Base-by-base conservation (phyloP, 2,329 filamentous ascomycete species). In the Mollisiaceae sp. region DNA sequence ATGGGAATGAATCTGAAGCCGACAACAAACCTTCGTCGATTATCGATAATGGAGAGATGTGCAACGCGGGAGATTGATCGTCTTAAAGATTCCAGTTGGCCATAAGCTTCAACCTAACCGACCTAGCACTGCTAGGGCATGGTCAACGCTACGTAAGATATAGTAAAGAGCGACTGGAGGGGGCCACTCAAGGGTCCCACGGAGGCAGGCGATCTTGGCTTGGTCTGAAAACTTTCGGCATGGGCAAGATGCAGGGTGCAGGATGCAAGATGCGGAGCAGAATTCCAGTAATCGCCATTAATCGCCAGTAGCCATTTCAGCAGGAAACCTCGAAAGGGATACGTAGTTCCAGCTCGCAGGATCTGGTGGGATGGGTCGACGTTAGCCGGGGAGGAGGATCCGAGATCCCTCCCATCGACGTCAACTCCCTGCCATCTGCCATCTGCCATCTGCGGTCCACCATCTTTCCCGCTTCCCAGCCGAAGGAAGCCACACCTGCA, bases 31-130 rank as follows among this genome's bases (percentile, higher is more conserved):
- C 8, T 38, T 64, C 27, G 27, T 32, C 27, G 27, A 32, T 3
- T 56, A 20, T 60, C 35, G 36, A 60, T 55, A 20, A 62, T 55
- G 35, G 47, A 55, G 35, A 32, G 27, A 32, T 32, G 4, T 39
- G 55, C 8, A 57, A 15, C 20, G 55, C 39, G 32, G 32, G 35
- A 24, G n/a, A 20, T 57, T 18, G 35, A 18, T n/a, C 14, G 20
- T 57, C 20, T 39, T 39, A 20, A 57, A 24, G 14, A 39, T 22
- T 20, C n/a, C 14, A 22, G 12, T 14, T 35, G 50, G 32, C 4
- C 50, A 24, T 18, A 18, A 50, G 45, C 27, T 32, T 32, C 27
- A 32, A 32, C 27, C 27, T 32, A 50, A 11, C 11, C 45, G 24
- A 8, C 20, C 50, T 54, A 54, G 50, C 8, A 50, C 24, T 54